These are phyloP conservation scores for Aspergillus fijiensis DNA, from an alignment of 2,329 filamentous ascomycete genomes.

Conservation along the genomic window DNA sequence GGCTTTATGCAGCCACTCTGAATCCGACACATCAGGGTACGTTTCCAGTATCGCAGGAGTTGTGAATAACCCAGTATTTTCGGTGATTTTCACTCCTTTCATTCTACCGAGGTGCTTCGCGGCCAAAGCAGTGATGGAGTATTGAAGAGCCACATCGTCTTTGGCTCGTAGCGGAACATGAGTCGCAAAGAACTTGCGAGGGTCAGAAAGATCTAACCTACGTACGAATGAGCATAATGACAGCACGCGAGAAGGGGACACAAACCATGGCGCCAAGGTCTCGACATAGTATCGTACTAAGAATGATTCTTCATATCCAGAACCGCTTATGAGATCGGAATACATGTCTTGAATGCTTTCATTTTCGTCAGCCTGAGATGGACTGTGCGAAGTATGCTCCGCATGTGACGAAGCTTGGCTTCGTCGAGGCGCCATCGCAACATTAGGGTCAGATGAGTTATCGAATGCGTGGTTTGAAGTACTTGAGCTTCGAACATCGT, in stretches of 20 bases:
- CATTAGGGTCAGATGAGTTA: neutral
- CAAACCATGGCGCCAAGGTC: conserved; percentile 37
- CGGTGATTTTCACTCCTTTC: conserved; percentile 28
- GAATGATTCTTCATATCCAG: conserved; percentile 40
- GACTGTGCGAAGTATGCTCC: conserved; percentile 12
- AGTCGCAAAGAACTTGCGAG: conserved; percentile 39
- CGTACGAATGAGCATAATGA: conserved; percentile 12
- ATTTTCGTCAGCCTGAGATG: conserved; percentile 25
- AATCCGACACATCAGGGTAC: conserved; percentile 40
- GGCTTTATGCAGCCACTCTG: conserved; percentile 61
- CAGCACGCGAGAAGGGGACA: neutral
- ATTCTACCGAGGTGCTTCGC: conserved; percentile 42
- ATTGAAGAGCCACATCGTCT: conserved; percentile 35
- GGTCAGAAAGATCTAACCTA: conserved; percentile 43
- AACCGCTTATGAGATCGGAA: conserved; percentile 39
- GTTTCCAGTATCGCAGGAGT: conserved; percentile 52
- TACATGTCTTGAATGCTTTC: conserved; percentile 38
- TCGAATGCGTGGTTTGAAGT: neutral
- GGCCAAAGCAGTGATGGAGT: conserved; percentile 39
- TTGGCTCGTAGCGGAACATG: conserved; percentile 40
- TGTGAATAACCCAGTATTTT: conserved; percentile 26
- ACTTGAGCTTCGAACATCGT: conserved; percentile 2
- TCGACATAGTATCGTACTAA: conserved; percentile 40
- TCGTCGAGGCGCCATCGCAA: neutral
- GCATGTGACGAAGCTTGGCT: conserved; percentile 4